phyloP scores from a whole-genome alignment of 495 filamentous ascomycete species.

The Trichoderma erinaceum region DNA sequence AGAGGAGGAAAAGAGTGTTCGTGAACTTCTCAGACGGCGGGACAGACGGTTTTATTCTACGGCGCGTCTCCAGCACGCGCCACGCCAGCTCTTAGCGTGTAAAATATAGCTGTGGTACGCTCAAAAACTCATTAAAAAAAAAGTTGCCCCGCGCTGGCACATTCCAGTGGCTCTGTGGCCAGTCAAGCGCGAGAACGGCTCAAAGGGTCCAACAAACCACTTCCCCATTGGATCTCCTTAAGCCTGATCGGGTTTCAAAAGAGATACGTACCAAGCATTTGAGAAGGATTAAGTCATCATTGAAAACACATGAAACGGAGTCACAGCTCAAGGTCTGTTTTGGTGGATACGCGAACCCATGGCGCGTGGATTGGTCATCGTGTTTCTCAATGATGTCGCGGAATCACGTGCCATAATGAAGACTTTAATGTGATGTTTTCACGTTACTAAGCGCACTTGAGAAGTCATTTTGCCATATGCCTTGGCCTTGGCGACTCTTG shows the following conservation, averaged over 20 bases:
- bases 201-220: slow-evolving; percentile 1
- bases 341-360: slow-evolving; percentile 11
- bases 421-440: neutral
- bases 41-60: slow-evolving; percentile 12
- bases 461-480: neutral
- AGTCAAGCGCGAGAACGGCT: slow-evolving; percentile 1
- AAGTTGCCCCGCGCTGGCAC: neutral
- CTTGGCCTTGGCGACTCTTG: neutral
- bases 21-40: neutral
- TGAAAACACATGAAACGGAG: neutral
- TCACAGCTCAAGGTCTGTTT: neutral
- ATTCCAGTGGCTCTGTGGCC: slow-evolving; percentile 5
- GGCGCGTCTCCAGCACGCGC: slow-evolving; percentile 14
- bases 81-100: slow-evolving; percentile 17
- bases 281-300: neutral
- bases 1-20: neutral
- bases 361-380: slow-evolving; percentile 12
- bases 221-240: slow-evolving; percentile 3
- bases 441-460: neutral
- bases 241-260: slow-evolving; percentile 3
- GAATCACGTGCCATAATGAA: neutral
- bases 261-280: neutral
- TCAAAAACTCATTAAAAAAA: slow-evolving; percentile 8
- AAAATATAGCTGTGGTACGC: slow-evolving; percentile 4
- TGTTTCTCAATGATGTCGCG: neutral